phyloP scores from a whole-genome alignment of 192 early-diverging fungal species.

The Rhizoclosmatium globosum region DNA sequence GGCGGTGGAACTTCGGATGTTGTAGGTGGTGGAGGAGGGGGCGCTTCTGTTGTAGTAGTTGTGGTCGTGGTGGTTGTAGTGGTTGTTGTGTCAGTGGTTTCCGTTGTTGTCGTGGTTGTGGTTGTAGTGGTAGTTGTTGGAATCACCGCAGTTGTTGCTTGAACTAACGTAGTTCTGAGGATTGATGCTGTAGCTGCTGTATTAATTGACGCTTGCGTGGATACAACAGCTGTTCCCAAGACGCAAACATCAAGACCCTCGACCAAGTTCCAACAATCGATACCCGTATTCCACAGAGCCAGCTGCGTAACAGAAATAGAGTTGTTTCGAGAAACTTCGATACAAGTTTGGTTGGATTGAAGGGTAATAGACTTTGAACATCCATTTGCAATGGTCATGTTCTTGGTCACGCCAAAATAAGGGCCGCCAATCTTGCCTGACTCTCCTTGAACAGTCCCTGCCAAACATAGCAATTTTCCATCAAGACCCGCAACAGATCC shows the following conservation, averaged over 20 bases:
- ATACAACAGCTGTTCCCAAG: neutral
- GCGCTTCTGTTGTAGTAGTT: neutral
- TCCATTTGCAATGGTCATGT: neutral
- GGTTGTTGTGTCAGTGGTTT: neutral
- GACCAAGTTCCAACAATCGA: neutral
- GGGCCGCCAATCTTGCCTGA: neutral
- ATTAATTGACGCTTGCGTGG: neutral
- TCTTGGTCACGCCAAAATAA: neutral
- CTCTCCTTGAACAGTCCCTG: neutral
- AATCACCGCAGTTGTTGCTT: neutral
- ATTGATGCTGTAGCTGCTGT: neutral
- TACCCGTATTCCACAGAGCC: neutral
- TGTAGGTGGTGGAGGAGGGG: neutral
- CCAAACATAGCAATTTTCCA: conserved; percentile 2
- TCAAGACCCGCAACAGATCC: neutral
- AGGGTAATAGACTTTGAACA: neutral
- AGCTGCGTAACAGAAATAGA: neutral
- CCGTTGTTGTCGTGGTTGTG: no score
- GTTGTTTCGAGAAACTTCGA: neutral
- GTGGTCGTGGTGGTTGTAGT: neutral
- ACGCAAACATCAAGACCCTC: neutral
- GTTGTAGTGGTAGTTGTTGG: neutral
- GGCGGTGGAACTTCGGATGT: neutral
- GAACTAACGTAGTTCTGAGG: neutral
- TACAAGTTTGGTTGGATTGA: neutral